These are phyloP conservation scores for Dendrobium officinale DNA, from an alignment of 106 monocot genomes.

Conservation along the genomic window DNA sequence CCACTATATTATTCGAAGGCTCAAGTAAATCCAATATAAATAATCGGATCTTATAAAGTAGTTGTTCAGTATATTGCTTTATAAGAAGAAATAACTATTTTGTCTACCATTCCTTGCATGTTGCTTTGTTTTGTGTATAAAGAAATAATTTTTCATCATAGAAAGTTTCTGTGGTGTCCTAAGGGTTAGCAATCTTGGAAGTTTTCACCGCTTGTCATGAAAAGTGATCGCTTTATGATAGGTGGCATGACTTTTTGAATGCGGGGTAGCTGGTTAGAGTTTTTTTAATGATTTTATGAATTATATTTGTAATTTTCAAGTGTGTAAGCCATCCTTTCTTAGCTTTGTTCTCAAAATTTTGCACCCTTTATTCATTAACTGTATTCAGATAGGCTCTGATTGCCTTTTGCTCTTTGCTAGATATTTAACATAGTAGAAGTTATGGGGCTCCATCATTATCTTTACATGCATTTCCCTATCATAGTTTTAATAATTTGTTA, in stretches of 20 bases:
- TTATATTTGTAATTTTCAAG: not conserved
- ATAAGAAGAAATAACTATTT: not conserved
- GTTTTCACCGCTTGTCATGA: not conserved
- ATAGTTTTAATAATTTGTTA: too few species aligned
- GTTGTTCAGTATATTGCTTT: not conserved
- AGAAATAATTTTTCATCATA: not conserved
- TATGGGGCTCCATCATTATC: too few species aligned
- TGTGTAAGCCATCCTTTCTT: not conserved
- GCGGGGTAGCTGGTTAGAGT: not conserved
- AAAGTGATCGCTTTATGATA: not conserved
- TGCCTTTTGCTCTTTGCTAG: too few species aligned
- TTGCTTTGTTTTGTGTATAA: not conserved
- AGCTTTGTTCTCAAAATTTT: not conserved
- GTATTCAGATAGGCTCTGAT: too few species aligned
- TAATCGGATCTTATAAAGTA: not conserved
- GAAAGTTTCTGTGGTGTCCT: not conserved
- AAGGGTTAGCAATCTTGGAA: not conserved
- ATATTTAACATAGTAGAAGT: too few species aligned
- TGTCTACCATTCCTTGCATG: not conserved
- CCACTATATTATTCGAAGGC: too few species aligned
- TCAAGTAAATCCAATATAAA: not conserved
- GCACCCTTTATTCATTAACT: not conserved
- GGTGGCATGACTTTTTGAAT: not conserved
- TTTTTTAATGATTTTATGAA: not conserved
- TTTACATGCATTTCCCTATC: too few species aligned